Evolutionary conservation across 1,284 basidiomycete genomes (phyloP), one percentile per base, ranked within the genome.

Genomic region (Apiotrichum gamsii): DNA sequence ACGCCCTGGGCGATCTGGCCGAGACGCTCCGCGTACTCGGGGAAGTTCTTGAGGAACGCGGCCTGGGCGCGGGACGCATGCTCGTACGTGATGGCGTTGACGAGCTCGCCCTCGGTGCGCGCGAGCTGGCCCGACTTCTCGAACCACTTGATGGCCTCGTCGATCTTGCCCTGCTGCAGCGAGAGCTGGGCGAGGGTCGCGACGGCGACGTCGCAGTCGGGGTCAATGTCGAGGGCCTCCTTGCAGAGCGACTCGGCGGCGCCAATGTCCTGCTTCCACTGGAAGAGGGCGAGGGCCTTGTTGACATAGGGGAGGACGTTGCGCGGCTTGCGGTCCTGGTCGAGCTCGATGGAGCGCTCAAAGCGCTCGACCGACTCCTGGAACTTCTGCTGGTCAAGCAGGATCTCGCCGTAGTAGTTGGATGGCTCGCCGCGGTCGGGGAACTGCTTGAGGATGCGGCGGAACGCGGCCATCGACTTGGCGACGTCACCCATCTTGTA

Each of bases 241-340:
- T 83, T 76, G 69, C 91, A 96, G 59, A 90, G 85, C 21, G 77
- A 72, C 69, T 95, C 91, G 8, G 93, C 93, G 0, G 80, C 82
- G 3, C 73, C 75, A 45, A 89, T 79, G 66, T 96, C 90, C 69
- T 94, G 87, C 72, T 90, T 89, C 87, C 87, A 94, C 75, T 97
- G 94, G 80, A 86, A 97, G 42, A 97, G 68, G 1, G 90, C 86
- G 21, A 98, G 82, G 18, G 94, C 93, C 73, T 96, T 96, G 82
- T 99, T 99, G 57, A 98, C 93, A 54, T 95, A 78, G 0, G 94
- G 87, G 4, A 94, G 78, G n/a, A 90, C 89, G 65, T 93, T 94
- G 54, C 84, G 82, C 23, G 81, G 69, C 45, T 63, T 19, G 38
- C 77, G 72, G 44, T 75, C 59, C 60, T 82, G 81, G 73, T 97